Percentiles rank a stretch among this genome's conserved stretches.
These are phyloP conservation scores for Coemansia sp. DNA, from an alignment of 192 early-diverging fungal genomes.

Conservation along the genomic window DNA sequence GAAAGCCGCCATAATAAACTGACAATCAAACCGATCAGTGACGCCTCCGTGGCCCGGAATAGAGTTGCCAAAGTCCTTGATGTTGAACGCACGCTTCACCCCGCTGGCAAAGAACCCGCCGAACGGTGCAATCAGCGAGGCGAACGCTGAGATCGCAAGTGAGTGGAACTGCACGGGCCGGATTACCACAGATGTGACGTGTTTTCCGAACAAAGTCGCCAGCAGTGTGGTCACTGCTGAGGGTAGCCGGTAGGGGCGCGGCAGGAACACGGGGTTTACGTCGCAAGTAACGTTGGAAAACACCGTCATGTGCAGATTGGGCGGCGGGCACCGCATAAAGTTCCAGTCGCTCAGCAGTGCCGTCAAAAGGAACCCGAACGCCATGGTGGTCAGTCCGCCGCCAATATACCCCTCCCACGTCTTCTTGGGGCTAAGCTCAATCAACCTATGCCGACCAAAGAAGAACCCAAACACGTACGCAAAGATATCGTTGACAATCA, in stretches of 20 bases:
- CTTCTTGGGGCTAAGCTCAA: constrained; percentile 96
- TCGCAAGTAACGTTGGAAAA: constrained; percentile 54
- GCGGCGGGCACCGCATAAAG: constrained; percentile 68
- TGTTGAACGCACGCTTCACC: constrained; percentile 94
- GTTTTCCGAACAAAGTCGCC: constrained; percentile 15
- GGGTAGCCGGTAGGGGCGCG: constrained; percentile 48
- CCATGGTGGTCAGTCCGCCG: constrained; percentile 76
- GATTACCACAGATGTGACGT: constrained; percentile 63
- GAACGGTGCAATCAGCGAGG: constrained; percentile 93
- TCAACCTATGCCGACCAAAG: constrained; percentile 86
- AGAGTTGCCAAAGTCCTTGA: constrained; percentile 95
- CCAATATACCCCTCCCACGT: constrained; percentile 97
- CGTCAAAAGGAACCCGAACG: constrained; percentile 75
- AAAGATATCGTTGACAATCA: constrained; percentile 94
- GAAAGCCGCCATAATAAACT: constrained; percentile 95
- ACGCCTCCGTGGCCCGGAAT: constrained; percentile 98
- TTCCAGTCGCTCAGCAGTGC: constrained; percentile 57
- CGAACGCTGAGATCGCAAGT: constrained; percentile 85
- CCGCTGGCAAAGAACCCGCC: constrained; percentile 98
- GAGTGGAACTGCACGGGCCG: constrained; percentile 87
- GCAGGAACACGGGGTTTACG: constrained; percentile 63
- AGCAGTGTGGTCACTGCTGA: constrained; percentile 15
- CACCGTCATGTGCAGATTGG: constrained; percentile 55
- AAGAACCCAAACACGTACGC: constrained; percentile 97
- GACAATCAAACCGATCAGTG: constrained; percentile 97